These are phyloP conservation scores for Dendrobium chrysotoxum DNA, from an alignment of 106 monocot genomes.

Conservation along the genomic window DNA sequence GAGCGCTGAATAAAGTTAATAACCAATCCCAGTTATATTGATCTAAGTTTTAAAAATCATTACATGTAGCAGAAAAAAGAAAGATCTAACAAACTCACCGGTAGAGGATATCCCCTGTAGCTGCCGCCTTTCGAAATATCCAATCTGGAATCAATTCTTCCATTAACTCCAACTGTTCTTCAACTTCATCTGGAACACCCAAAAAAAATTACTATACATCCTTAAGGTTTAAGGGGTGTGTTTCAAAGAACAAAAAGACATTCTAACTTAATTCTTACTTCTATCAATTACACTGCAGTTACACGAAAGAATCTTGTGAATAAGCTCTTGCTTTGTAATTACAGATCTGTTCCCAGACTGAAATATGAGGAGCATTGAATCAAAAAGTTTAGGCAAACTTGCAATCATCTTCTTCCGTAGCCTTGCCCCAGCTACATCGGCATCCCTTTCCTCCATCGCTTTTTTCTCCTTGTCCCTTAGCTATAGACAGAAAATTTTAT, in stretches of 20 bases:
- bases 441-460: conserved; percentile 38
- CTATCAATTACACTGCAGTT: conserved; percentile 54
- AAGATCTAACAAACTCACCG: conserved; percentile 33
- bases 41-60: background rate
- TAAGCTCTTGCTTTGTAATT: conserved; percentile 76
- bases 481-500: conserved; percentile 15
- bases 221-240: background rate
- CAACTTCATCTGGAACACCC: conserved; percentile 60
- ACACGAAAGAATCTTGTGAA: conserved; percentile 66
- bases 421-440: conserved; percentile 26
- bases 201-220: background rate
- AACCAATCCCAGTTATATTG: background rate
- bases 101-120: conserved; percentile 50
- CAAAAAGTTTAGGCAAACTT: conserved; percentile 63
- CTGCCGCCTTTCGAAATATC: conserved; percentile 50
- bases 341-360: conserved; percentile 55
- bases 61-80: too few species aligned
- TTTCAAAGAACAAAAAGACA: background rate
- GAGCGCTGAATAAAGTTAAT: background rate
- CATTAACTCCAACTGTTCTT: conserved; percentile 71
- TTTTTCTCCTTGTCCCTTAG: conserved; percentile 69
- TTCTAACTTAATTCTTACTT: conserved; percentile 30
- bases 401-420: conserved; percentile 51
- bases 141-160: conserved; percentile 82
- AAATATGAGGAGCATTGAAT: conserved; percentile 64